These are phyloP conservation scores for Neonectria ditissima DNA, from an alignment of 2,329 filamentous ascomycete genomes.

Conservation along the genomic window DNA sequence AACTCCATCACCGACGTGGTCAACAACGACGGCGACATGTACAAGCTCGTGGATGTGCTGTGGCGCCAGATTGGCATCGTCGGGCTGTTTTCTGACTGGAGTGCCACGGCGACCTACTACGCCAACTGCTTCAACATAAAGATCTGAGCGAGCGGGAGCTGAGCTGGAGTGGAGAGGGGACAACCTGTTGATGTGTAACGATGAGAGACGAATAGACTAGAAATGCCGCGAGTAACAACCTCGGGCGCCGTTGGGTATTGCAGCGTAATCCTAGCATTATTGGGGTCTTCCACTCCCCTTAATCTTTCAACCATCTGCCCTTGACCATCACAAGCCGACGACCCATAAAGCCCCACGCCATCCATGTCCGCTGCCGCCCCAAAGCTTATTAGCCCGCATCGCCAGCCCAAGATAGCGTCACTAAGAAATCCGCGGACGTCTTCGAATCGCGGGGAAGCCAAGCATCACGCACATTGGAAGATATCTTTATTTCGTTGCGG, in stretches of 20 bases:
- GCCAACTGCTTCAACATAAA: slow-evolving; percentile 72
- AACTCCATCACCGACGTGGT: slow-evolving; percentile 65
- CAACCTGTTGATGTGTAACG: slow-evolving; percentile 7
- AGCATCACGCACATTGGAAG: not conserved
- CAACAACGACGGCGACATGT: slow-evolving; percentile 74
- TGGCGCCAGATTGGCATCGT: slow-evolving; percentile 69
- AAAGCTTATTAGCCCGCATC: not conserved
- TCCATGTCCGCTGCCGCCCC: not conserved
- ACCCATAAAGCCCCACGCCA: not conserved
- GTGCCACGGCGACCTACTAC: slow-evolving; percentile 75
- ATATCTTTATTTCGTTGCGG: not conserved
- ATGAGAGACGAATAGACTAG: slow-evolving; percentile 4
- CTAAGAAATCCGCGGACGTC: not conserved
- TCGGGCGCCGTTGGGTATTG: not conserved
- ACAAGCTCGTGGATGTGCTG: slow-evolving; percentile 73
- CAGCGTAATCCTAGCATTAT: not conserved
- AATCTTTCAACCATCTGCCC: not conserved
- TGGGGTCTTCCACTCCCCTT: not conserved
- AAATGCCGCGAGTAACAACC: not conserved
- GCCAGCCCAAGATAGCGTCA: slow-evolving; percentile 21
- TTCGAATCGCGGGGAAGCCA: slow-evolving; percentile 10
- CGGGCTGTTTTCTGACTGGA: slow-evolving; percentile 78
- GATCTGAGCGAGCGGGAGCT: slow-evolving; percentile 10
- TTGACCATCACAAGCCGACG: not conserved
- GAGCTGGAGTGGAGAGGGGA: not conserved